Base-by-base conservation (phyloP, 768 basidiomycete genomes). In the Lentinula sp. region DNA sequence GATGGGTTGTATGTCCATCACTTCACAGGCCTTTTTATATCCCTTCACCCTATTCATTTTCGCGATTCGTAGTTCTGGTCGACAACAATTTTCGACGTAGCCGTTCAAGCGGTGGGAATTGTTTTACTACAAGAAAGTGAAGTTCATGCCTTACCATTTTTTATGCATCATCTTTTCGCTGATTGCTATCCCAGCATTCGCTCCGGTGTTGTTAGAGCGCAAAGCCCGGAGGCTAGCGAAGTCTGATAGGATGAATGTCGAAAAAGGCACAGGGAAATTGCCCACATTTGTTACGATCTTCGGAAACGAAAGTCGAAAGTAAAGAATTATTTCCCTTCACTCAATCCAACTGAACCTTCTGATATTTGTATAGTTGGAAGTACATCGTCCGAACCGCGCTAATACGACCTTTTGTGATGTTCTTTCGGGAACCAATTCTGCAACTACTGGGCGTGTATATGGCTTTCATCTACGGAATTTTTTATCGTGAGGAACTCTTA, bases 391-490 rank as follows among this genome's bases (percentile, higher is more conserved):
- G 63, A 1, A 80, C 74, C 61, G 78, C 88, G 0, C 71, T 93
- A 23, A 71, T 77, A 10, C 80, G 90, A n/a, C 92, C 93, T 0
- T 88, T 93, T 72, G 66, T 71, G 4, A 68, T 93, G 10, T 87
- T 90, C 60, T 66, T 59, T 0, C 66, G 66, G 4, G 89, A 92
- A 67, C 81, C 85, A 0, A 88, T 91, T 65, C 75, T 89, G 18
- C 88, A 89, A 65, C 68, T 89, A 2, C 71, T 91, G 9, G 84
- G 85, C 0, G 3, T 84, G 0, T 91, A 89, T 63, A 83, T 88
- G 80, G 84, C 87, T 0, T 84, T 88, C 64, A 67, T 88, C 13
- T 93, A 87, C 60, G 90, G 86, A 4, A 66, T 77, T 0, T 71
- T 85, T 42, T 88, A 86, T 61, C 63, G 85, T 84, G 65, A 54